Evolutionary conservation across 495 filamentous ascomycete species (phyloP).

Genomic region (Aspergillus mulundensis): DNA sequence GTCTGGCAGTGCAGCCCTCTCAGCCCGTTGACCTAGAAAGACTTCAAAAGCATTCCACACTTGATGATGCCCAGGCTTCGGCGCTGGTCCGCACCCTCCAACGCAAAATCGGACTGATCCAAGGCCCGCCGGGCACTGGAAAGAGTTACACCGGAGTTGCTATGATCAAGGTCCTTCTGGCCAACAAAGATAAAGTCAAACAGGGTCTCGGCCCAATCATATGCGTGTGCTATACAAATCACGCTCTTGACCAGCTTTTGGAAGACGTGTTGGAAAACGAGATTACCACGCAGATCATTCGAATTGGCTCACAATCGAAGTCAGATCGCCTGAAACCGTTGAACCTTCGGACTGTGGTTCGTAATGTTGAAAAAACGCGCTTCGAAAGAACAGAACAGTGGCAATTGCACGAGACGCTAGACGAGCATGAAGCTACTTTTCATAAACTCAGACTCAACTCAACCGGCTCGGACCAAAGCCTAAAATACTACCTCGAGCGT

Average conservation of each 20-base stretch:
- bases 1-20: too few relatives aligned
- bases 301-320: constrained; percentile 65
- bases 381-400: constrained; percentile 31
- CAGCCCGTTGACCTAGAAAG: too few relatives aligned
- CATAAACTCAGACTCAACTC: constrained; percentile 7
- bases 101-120: constrained; percentile 58
- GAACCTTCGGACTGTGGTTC: constrained; percentile 42
- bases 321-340: constrained; percentile 40
- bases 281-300: constrained; percentile 58
- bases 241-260: constrained; percentile 69
- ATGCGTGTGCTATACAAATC: constrained; percentile 74
- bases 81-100: constrained; percentile 55
- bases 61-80: constrained; percentile 56
- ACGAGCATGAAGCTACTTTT: constrained; percentile 12
- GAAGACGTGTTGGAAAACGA: constrained; percentile 56
- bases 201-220: too few relatives aligned
- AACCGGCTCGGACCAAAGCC: too few relatives aligned
- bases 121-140: constrained; percentile 80
- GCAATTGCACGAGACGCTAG: constrained; percentile 11
- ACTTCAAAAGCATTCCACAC: constrained; percentile 41
- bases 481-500: too few relatives aligned
- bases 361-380: constrained; percentile 30
- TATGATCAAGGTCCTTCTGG: constrained; percentile 59
- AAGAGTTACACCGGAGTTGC: constrained; percentile 63
- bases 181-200: constrained; percentile 53